Percentiles rank a stretch among this genome's conserved stretches.
Evolutionary conservation across 768 basidiomycete genomes (phyloP).

Genomic region (Gloeophyllum trabeum): DNA sequence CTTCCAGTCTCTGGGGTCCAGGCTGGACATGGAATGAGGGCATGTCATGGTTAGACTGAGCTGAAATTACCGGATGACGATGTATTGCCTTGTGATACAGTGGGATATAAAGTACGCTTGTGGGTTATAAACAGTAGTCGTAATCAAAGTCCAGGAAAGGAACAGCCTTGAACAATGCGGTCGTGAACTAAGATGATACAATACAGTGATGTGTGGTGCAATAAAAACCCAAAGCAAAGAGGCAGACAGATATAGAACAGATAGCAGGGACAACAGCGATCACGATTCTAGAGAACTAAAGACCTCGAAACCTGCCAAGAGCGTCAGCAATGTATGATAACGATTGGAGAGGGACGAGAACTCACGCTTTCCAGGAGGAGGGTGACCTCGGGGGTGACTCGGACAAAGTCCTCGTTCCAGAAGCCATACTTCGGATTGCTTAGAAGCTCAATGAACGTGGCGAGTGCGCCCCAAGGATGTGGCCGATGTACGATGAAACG

Average conservation of each 20-base stretch:
- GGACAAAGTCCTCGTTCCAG: slow-evolving; percentile 82
- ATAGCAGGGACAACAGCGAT: slow-evolving; percentile 58
- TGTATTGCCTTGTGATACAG: slow-evolving; percentile 18
- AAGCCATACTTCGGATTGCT: slow-evolving; percentile 86
- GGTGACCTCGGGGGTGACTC: slow-evolving; percentile 78
- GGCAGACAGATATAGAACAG: slow-evolving; percentile 67
- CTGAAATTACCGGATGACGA: background rate
- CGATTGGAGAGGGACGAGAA: slow-evolving; percentile 5
- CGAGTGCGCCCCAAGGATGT: slow-evolving; percentile 92
- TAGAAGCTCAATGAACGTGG: slow-evolving; percentile 89
- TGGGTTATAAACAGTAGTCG: slow-evolving; percentile 17
- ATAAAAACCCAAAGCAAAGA: slow-evolving; percentile 39
- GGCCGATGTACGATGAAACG: slow-evolving; percentile 90
- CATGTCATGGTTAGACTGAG: slow-evolving; percentile 17
- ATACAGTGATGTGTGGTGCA: slow-evolving; percentile 62
- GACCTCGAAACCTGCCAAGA: slow-evolving; percentile 6
- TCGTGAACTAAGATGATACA: slow-evolving; percentile 71
- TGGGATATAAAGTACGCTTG: slow-evolving; percentile 23
- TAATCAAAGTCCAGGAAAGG: slow-evolving; percentile 30
- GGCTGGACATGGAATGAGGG: slow-evolving; percentile 22
- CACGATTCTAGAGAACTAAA: slow-evolving; percentile 40
- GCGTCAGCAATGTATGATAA: slow-evolving; percentile 3
- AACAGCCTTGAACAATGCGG: slow-evolving; percentile 25
- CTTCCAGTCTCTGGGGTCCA: slow-evolving; percentile 19
- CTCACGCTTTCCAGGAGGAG: slow-evolving; percentile 76